Evolutionary conservation across 768 basidiomycete species (phyloP).

Genomic region (Obba rivulosa): DNA sequence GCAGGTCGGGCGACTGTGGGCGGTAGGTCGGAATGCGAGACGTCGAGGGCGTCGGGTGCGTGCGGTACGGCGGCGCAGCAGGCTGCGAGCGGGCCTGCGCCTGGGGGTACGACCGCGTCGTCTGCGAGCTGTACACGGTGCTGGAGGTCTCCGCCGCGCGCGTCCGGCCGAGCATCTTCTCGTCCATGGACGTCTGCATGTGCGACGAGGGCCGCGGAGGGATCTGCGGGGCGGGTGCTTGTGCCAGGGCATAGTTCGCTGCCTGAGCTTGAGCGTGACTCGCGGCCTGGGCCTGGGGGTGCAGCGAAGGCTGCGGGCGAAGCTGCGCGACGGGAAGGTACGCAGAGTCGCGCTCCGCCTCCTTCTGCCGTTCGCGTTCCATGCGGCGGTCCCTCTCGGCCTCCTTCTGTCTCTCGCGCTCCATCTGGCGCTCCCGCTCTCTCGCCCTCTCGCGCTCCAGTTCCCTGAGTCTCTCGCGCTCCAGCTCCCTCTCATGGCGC

Average conservation of each 20-base stretch:
- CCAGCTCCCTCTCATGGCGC: no score
- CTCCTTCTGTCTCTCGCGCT: constrained; percentile 1
- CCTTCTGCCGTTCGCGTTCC: not conserved
- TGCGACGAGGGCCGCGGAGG: not conserved
- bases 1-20: not conserved
- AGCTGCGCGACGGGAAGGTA: constrained; percentile 15
- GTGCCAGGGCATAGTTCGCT: constrained; percentile 3
- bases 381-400: constrained; percentile 6
- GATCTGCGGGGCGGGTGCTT: not conserved
- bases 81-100: not conserved
- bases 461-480: no score
- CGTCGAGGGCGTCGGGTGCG: not conserved
- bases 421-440: no score
- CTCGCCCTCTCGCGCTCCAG: no score
- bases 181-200: not conserved
- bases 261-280: not conserved
- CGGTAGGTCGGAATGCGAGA: not conserved
- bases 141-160: no score
- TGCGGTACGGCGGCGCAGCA: not conserved
- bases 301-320: constrained; percentile 9
- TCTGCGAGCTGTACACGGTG: no score
- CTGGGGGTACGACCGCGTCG: not conserved
- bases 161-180: no score
- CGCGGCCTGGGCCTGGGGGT: not conserved
- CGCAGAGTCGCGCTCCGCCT: not conserved